Conservation (phyloP, 78 protist species). For the Dictyostelium intermedium region DNA sequence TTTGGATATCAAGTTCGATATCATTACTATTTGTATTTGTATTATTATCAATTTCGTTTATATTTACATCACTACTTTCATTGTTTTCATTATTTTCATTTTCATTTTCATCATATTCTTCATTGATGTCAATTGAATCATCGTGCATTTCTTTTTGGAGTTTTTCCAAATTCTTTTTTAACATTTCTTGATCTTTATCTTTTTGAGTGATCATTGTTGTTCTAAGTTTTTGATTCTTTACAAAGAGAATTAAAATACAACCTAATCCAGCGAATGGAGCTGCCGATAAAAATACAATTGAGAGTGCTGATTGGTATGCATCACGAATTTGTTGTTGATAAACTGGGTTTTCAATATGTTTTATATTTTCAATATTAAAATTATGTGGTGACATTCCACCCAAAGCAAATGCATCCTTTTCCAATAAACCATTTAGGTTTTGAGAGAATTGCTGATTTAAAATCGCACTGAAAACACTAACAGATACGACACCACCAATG, state of each 20-base stretch:
- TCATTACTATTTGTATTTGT: background rate
- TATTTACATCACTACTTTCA: background rate
- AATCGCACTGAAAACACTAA: constrained; percentile 64
- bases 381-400: background rate
- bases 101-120: background rate
- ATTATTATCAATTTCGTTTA: background rate
- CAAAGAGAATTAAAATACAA: constrained; percentile 14
- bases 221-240: constrained; percentile 30
- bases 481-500: constrained; percentile 80
- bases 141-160: background rate
- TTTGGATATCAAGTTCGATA: background rate
- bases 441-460: constrained; percentile 25
- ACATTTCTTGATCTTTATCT: constrained; percentile 17
- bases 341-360: background rate
- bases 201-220: constrained; percentile 15
- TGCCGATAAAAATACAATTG: constrained; percentile 49
- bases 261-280: constrained; percentile 61
- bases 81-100: background rate
- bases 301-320: constrained; percentile 23
- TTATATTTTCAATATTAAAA: background rate
- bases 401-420: background rate
- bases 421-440: background rate
- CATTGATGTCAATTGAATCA: background rate
- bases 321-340: background rate
- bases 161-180: background rate